phyloP scores from a whole-genome alignment of 352 stramenopile genomes.

The Globisporangium recalcitrans region DNA sequence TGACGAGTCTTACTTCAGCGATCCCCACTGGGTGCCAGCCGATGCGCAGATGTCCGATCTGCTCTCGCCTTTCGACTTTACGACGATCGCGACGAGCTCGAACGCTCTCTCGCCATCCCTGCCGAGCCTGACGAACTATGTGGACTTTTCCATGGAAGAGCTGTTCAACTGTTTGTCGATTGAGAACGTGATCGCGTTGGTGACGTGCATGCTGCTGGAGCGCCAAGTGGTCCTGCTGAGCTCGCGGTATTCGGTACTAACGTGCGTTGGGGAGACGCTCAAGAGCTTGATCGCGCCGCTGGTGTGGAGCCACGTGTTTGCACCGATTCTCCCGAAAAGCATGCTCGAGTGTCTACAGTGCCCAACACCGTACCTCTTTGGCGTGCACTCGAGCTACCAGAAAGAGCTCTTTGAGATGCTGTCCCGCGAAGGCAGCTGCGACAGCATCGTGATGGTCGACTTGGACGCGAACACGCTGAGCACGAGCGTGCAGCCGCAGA shows the following conservation, averaged over 20 bases:
- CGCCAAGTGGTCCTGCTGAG: constrained; percentile 76
- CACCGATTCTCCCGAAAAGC: constrained; percentile 67
- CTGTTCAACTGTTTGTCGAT: constrained; percentile 76
- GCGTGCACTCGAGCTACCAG: constrained; percentile 72
- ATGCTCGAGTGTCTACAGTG: constrained; percentile 85
- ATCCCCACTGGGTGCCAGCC: constrained; percentile 54
- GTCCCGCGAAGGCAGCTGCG: constrained; percentile 62
- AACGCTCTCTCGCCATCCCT: constrained; percentile 21
- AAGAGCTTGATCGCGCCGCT: constrained; percentile 74
- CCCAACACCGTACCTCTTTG: constrained; percentile 82
- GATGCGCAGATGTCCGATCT: constrained; percentile 51
- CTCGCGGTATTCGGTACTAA: constrained; percentile 76
- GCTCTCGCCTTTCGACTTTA: constrained; percentile 66
- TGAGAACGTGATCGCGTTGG: constrained; percentile 58
- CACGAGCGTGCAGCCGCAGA: constrained; percentile 27
- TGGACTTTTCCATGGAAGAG: constrained; percentile 81
- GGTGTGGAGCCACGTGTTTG: constrained; percentile 85
- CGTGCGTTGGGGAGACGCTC: constrained; percentile 69
- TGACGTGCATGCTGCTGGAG: constrained; percentile 74
- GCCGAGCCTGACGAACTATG: constrained; percentile 48
- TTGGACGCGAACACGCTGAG: constrained; percentile 61
- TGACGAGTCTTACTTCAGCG: constrained; percentile 46
- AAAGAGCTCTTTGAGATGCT: constrained; percentile 67
- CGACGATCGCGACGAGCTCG: constrained; percentile 21
- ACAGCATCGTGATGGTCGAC: constrained; percentile 70